A percentile compares a stretch with the other conserved stretches of the same genome.
Conservation (phyloP, 2,329 filamentous ascomycete genomes). For the Bisporella sp. region DNA sequence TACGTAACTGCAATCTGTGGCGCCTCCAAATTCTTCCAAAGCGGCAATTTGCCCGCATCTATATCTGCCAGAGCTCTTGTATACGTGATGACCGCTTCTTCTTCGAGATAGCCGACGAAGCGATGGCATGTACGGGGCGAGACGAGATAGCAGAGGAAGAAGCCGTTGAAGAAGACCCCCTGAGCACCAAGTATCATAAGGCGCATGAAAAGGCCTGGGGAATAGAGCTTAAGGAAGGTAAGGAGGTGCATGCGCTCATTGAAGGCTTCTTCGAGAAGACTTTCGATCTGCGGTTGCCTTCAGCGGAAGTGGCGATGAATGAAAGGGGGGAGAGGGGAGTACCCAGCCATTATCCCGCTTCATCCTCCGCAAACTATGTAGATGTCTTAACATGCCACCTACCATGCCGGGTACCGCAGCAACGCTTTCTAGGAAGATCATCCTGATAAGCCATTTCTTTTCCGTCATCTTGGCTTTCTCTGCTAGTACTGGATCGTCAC, state of each 20-base stretch:
- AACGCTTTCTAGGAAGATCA: slow-evolving; percentile 91
- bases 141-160: slow-evolving; percentile 84
- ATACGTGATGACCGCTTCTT: slow-evolving; percentile 95
- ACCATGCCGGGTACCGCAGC: slow-evolving; percentile 97
- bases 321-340: too few relatives aligned
- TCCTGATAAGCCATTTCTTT: slow-evolving; percentile 81
- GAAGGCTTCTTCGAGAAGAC: slow-evolving; percentile 80
- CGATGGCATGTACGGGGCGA: slow-evolving; percentile 85
- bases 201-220: slow-evolving; percentile 78
- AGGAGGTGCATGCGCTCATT: slow-evolving; percentile 93
- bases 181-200: slow-evolving; percentile 87
- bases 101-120: slow-evolving; percentile 94
- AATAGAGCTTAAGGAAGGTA: slow-evolving; percentile 86
- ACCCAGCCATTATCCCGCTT: slow-evolving; percentile 87
- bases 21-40: slow-evolving; percentile 71
- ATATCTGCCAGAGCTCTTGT: slow-evolving; percentile 82
- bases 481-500: slow-evolving; percentile 32
- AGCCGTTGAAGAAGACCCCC: slow-evolving; percentile 91
- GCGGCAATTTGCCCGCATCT: slow-evolving; percentile 73
- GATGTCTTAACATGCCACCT: slow-evolving; percentile 85
- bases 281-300: slow-evolving; percentile 59
- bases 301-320: too few relatives aligned
- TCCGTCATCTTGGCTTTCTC: slow-evolving; percentile 70
- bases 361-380: slow-evolving; percentile 76
- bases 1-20: slow-evolving; percentile 88